phyloP scores from a whole-genome alignment of 192 early-diverging fungal genomes.

The Backusella westeae region DNA sequence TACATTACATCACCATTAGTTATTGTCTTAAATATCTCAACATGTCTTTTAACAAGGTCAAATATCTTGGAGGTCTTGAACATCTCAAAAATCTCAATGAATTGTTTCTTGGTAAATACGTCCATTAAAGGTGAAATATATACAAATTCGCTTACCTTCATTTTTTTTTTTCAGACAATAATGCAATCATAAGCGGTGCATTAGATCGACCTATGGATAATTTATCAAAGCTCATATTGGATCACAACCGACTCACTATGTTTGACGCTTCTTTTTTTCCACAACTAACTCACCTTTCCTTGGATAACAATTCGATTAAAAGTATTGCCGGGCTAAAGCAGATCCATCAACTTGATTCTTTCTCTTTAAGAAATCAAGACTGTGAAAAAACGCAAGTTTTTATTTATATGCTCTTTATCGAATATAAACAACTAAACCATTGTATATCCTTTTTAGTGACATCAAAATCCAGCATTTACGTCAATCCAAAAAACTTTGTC shows the following conservation, averaged over 20 bases:
- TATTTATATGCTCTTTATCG: neutral
- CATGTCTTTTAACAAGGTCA: neutral
- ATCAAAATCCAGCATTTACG: neutral
- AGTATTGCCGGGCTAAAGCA: neutral
- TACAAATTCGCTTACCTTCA: neutral
- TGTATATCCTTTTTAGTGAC: neutral
- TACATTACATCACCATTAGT: neutral
- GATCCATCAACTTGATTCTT: neutral
- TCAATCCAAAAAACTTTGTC: neutral
- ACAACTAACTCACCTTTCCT: neutral
- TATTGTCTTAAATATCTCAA: neutral
- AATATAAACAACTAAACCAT: neutral
- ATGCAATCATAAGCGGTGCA: neutral
- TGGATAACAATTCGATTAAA: neutral
- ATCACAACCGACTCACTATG: neutral
- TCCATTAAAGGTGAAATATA: neutral
- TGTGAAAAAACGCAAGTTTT: neutral
- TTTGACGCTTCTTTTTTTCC: neutral
- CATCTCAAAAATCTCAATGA: neutral
- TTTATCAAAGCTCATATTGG: neutral
- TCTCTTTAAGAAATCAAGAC: neutral
- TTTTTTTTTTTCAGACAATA: neutral
- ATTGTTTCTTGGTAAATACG: neutral
- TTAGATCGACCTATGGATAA: neutral
- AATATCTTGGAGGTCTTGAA: neutral